Evolutionary conservation across 2,329 filamentous ascomycete genomes (phyloP).

Genomic region (Sporothrix dimorphospora): DNA sequence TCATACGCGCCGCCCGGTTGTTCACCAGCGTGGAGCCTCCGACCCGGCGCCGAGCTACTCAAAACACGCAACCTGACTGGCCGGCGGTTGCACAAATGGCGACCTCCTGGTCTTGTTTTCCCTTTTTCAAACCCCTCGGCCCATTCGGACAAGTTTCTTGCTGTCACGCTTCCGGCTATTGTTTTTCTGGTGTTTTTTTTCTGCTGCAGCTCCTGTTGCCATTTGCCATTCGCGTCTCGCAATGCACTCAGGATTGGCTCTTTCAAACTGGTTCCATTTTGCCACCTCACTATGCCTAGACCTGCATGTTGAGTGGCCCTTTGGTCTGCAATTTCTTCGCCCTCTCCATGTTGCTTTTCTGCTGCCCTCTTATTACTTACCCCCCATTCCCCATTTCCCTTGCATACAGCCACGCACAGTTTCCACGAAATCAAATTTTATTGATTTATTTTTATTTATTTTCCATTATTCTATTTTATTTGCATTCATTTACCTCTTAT

Average conservation of each 20-base stretch:
- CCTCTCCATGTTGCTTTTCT: constrained; percentile 11
- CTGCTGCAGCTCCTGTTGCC: constrained; percentile 19
- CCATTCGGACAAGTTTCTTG: constrained; percentile 7
- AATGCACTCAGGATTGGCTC: constrained; percentile 45
- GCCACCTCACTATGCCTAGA: constrained; percentile 50
- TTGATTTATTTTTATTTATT: constrained; percentile 12
- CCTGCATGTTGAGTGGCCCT: constrained; percentile 44
- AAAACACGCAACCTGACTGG: constrained; percentile 28
- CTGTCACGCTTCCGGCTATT: not conserved
- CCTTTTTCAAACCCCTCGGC: not conserved
- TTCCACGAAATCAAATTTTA: constrained; percentile 16
- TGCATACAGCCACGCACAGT: constrained; percentile 25
- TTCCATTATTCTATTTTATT: constrained; percentile 26
- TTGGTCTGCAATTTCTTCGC: constrained; percentile 20
- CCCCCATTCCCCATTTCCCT: constrained; percentile 24
- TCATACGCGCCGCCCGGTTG: constrained; percentile 16
- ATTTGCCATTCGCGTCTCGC: constrained; percentile 37
- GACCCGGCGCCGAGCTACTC: constrained; percentile 24
- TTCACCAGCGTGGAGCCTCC: constrained; percentile 11
- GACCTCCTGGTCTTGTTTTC: constrained; percentile 15
- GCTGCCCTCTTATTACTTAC: constrained; percentile 24
- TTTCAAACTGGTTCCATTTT: constrained; percentile 47
- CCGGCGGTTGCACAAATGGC: constrained; percentile 21
- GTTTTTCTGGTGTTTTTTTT: constrained; percentile 5
- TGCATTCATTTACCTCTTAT: constrained; percentile 13